Evolutionary conservation across 345 rosid genomes (phyloP).

Genomic region (Cardiospermum halicacabum): DNA sequence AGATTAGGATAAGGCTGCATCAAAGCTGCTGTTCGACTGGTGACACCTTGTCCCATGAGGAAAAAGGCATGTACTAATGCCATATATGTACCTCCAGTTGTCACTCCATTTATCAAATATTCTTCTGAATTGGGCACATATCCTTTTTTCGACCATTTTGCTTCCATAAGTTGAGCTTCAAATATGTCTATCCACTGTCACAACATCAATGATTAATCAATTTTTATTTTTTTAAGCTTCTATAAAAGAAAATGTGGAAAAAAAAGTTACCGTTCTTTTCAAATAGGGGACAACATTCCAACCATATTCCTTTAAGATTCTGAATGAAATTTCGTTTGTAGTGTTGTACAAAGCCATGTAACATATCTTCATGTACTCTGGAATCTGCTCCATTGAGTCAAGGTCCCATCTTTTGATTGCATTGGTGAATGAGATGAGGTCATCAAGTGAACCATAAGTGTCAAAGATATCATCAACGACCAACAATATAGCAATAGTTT

Average conservation of each 20-base stretch:
- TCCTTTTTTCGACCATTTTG: constrained; percentile 21
- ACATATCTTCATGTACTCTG: constrained; percentile 38
- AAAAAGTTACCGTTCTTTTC: constrained; percentile 24
- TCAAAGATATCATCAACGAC: constrained; percentile 42
- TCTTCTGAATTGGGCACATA: constrained; percentile 17
- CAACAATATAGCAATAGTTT: constrained; percentile 26
- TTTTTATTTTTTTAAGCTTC: too few species aligned
- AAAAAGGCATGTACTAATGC: constrained; percentile 27
- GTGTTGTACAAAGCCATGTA: constrained; percentile 36
- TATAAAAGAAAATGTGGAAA: too few species aligned
- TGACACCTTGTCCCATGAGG: constrained; percentile 18
- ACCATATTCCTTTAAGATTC: constrained; percentile 31
- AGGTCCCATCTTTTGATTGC: constrained; percentile 48
- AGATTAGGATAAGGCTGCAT: constrained; percentile 24
- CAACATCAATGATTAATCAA: background rate
- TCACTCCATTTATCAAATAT: constrained; percentile 19
- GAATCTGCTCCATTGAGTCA: constrained; percentile 23
- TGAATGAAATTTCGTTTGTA: constrained; percentile 37
- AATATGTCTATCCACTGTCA: constrained; percentile 25
- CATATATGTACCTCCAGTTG: constrained; percentile 23
- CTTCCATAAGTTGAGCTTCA: constrained; percentile 20
- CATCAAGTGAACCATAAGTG: constrained; percentile 34
- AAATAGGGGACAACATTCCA: constrained; percentile 21
- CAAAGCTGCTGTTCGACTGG: constrained; percentile 7
- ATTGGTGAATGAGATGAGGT: constrained; percentile 33